Evolutionary conservation across 2,329 filamentous ascomycete genomes (phyloP), one percentile per base, ranked within the genome.

Genomic region (Aspergillus pseudoterreus): DNA sequence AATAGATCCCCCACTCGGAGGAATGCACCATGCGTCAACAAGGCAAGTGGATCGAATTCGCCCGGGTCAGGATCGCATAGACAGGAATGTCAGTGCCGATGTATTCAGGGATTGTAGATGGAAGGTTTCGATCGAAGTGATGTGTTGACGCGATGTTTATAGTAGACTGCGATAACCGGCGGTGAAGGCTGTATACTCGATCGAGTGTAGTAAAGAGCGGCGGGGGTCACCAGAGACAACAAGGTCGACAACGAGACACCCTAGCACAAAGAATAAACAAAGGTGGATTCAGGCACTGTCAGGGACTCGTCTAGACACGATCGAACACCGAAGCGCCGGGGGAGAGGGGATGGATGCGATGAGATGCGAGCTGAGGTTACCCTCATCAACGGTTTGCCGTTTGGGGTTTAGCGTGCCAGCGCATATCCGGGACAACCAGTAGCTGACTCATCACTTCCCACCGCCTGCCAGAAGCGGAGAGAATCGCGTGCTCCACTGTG

Each of bases 21-120:
- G 68, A 69, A 72, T 73, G 65, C 60, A 73, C 71, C 71, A 74
- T 74, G 68, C 68, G 71, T 65, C 55, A 55, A 57, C 49, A 55
- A 46, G 47, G 43, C 32, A 49, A 51, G 14, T 45, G 43, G 32
- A 58, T 50, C 53, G 46, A 45, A 57, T 17, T 47, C 14, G 33
- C 43, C 27, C 19, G 6, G 30, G 44, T 43, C 43, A 24, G 43
- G 17, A 46, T 24, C 39, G 39, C 39, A 42, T 42, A 22, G 11
- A 42, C 6, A 8, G 35, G 35, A n/a, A 11, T n/a, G 11, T 30
- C 27, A 30, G 27, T 3, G 27, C 10, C 27, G 27, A 30, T 30
- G 9, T 30, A 30, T 11, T 30, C 27, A 11, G 27, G 8, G 27
- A 30, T 10, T 30, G 22, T 30, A 30, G 27, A 30, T 30, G 8